A percentile compares a stretch with the other conserved stretches of the same genome.
Conservation (phyloP, 2,329 filamentous ascomycete genomes). For the Simplicillium sp. region DNA sequence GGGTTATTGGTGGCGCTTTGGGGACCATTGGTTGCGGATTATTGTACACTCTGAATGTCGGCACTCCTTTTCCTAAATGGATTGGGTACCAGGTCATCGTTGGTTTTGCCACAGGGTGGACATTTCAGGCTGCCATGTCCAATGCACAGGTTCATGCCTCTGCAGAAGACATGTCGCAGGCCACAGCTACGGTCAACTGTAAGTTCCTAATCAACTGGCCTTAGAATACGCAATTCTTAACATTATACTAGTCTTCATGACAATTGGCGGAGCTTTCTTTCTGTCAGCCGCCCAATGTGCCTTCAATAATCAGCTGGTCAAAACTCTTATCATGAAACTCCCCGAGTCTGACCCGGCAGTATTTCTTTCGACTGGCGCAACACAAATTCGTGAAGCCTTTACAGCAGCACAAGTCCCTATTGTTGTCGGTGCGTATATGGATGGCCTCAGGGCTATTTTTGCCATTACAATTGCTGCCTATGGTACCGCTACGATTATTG, state of each 20-base stretch:
- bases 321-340: no score
- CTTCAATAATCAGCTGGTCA: slow-evolving; percentile 22
- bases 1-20: not conserved
- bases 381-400: slow-evolving; percentile 39
- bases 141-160: slow-evolving; percentile 21
- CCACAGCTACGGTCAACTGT: slow-evolving; percentile 1
- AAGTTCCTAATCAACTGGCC: not conserved
- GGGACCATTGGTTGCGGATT: slow-evolving; percentile 13
- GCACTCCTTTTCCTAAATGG: slow-evolving; percentile 23
- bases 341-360: slow-evolving; percentile 17
- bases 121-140: slow-evolving; percentile 31
- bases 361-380: slow-evolving; percentile 27
- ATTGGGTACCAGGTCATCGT: slow-evolving; percentile 36
- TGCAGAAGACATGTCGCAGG: slow-evolving; percentile 12
- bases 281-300: slow-evolving; percentile 27
- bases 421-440: slow-evolving; percentile 47
- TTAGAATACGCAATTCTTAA: not conserved
- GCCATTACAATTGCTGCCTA: no score
- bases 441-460: no score
- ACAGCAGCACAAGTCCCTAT: slow-evolving; percentile 28
- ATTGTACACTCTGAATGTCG: slow-evolving; percentile 23
- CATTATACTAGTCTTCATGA: slow-evolving; percentile 22
- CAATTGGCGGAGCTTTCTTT: slow-evolving; percentile 30
- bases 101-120: slow-evolving; percentile 29
- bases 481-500: no score